Percentiles rank a stretch among this genome's conserved stretches.
These are phyloP conservation scores for Xylaria longipes DNA, from an alignment of 495 filamentous ascomycete species.

Conservation along the genomic window DNA sequence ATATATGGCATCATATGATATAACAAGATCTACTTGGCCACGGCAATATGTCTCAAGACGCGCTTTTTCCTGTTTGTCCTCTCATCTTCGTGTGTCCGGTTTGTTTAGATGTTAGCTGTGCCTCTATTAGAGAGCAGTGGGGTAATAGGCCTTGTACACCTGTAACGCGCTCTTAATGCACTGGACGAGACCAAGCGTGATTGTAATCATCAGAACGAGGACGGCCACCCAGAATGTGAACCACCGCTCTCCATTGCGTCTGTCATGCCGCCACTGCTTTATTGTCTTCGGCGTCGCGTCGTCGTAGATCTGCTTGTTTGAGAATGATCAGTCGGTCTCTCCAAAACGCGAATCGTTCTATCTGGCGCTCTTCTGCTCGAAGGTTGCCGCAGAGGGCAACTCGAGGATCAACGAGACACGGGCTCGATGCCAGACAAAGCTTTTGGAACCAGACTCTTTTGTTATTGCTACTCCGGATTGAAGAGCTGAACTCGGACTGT, in stretches of 20 bases:
- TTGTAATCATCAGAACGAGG: constrained; percentile 51
- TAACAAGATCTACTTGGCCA: constrained; percentile 2
- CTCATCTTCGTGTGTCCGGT: not conserved
- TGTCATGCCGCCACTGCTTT: constrained; percentile 59
- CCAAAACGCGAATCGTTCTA: constrained; percentile 59
- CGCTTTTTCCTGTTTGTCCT: not conserved
- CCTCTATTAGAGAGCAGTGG: constrained; percentile 30
- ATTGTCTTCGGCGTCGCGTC: constrained; percentile 54
- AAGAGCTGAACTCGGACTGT: constrained; percentile 35
- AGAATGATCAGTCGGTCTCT: constrained; percentile 58
- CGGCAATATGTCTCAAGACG: not conserved
- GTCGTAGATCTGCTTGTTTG: constrained; percentile 61
- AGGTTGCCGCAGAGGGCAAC: constrained; percentile 16
- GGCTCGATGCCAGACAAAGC: not conserved
- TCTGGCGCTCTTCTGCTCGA: constrained; percentile 17
- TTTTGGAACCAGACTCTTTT: constrained; percentile 25
- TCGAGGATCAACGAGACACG: constrained; percentile 10
- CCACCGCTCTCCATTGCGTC: constrained; percentile 58
- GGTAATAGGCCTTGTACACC: constrained; percentile 32
- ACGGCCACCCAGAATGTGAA: constrained; percentile 64
- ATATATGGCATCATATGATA: not conserved
- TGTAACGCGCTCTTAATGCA: constrained; percentile 52
- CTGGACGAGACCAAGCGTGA: constrained; percentile 60
- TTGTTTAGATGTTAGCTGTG: no score
- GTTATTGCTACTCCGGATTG: constrained; percentile 34